These are phyloP conservation scores for Brasenia schreberi DNA, from an alignment of 164 flowering plant genomes.

Conservation along the genomic window DNA sequence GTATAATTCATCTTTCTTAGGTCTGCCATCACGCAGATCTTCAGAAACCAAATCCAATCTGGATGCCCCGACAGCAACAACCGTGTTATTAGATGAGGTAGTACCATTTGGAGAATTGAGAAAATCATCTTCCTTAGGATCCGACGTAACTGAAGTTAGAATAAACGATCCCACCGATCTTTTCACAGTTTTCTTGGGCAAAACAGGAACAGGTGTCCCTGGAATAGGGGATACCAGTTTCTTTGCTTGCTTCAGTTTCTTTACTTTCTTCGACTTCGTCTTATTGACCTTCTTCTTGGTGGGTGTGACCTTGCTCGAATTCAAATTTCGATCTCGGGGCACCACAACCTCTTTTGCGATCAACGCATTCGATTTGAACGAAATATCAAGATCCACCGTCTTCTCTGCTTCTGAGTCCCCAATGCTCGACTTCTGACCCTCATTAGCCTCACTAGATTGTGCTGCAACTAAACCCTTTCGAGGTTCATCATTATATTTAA, in stretches of 20 bases:
- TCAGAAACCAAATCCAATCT: not conserved
- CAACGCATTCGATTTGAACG: slow-evolving; percentile 63
- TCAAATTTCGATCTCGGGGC: slow-evolving; percentile 20
- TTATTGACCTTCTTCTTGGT: slow-evolving; percentile 11
- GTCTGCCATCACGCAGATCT: not conserved
- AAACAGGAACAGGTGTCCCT: slow-evolving; percentile 4
- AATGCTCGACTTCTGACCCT: not conserved
- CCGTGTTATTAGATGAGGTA: slow-evolving; percentile 3
- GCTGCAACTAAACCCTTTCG: not conserved
- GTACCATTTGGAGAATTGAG: not conserved
- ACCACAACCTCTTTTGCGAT: slow-evolving; percentile 48
- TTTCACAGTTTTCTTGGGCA: not conserved
- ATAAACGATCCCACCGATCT: not conserved
- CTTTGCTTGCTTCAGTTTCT: not conserved
- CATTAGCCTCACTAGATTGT: not conserved
- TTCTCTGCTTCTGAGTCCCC: slow-evolving; percentile 21
- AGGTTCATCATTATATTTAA: not conserved
- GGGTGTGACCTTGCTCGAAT: slow-evolving; percentile 14
- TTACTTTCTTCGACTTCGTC: slow-evolving; percentile 7
- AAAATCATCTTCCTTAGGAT: slow-evolving; percentile 2
- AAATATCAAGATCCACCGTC: slow-evolving; percentile 66
- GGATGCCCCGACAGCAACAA: not conserved
- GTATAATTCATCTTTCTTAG: not conserved
- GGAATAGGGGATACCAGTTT: not conserved
- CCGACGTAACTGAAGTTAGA: not conserved